Evolutionary conservation across 805 yeast genomes (phyloP), one percentile per base, ranked within the genome.

Genomic region (Naumovozyma dairenensis): DNA sequence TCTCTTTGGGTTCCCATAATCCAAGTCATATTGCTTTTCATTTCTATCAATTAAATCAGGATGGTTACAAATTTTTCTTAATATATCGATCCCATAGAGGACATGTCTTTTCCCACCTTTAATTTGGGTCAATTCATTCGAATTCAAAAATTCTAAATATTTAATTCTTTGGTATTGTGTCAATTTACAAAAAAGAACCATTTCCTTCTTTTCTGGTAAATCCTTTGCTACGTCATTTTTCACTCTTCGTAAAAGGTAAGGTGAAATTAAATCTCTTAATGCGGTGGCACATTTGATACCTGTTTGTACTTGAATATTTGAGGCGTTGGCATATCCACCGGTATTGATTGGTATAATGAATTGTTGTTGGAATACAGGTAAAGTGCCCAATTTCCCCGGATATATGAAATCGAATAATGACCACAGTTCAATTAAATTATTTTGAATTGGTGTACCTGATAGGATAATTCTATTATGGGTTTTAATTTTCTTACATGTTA

Each of bases 281-380:
- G 89, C 78, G 4, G 87, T 92, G 0, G 98, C 98, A 62, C 97
- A 92, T 53, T 85, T 85, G 52, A 84, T 87, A 2, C 96, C 96
- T 1, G 96, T 79, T 52, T 89, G 96, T 0, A 92, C 97, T 53
- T 92, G 96, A 3, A 92, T 73, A 53, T 92, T 92, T 1, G 93
- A 77, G 0, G 98, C 97, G 62, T 89, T 92, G 1, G 98, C 95
- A 59, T 92, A 92, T 0, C 98, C 98, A n/a, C 98, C 98, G 53
- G 83, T 69, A 50, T 86, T 89, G 29, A 92, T 92, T 0, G 98
- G 98, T 5, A 78, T 66, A 2, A 94, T 80, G 55, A 92, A 92
- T 54, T 92, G 96, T 34, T 72, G 80, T 57, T 87, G 94, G 48
- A 92, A 92, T 0, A 92, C 89, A 0, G 98, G 98, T 16, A 92